Base-by-base conservation (phyloP, 1,284 basidiomycete genomes). In the Polyporus tsugae region DNA sequence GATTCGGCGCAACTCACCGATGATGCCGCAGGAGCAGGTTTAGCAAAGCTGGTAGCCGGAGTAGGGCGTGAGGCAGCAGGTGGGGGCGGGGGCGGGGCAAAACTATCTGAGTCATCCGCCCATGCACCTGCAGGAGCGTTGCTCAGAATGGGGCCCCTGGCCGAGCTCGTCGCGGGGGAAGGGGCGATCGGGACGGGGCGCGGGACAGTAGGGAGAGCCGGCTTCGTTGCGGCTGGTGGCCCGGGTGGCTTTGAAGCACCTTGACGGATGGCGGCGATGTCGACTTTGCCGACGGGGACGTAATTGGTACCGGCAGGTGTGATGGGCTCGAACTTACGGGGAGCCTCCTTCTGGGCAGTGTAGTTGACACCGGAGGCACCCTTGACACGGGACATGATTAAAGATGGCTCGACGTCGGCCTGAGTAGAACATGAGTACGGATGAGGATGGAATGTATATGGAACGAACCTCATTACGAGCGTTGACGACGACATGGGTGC, bases 361-460 rank as follows among this genome's bases (percentile, higher is more conserved):
- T 99, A 99, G 78, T 91, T 97, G 0, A 95, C 90, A n/a, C 97
- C 97, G 6, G 94, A 96, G 15, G 96, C 93, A 46, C 95, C 93
- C 80, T 93, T 92, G 33, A 99, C 91, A 59, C 94, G 90, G 69
- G 91, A 90, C 89, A 96, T 94, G 79, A 98, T 95, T 60, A 92
- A 79, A 0, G 85, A 82, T 0, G 95, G 92, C 0, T 89, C 82
- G 22, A 98, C 94, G 80, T 98, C 96, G 67, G 86, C 86, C 93
- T 95, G 73, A 6, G 41, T 55, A 22, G 39, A 19, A 15, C n/a
- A 22, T 61, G 66, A 17, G 46, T 55, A 41, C 41, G 42, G 19
- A 13, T 35, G 35, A 33, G 39, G 49, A 49, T n/a, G n/a, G 11
- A 39, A 25, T 11, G 36, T 22, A 44, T 15, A n/a, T 7, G 38